Percentiles rank a stretch among this genome's conserved stretches.
These are phyloP conservation scores for Boehmeria nivea DNA, from an alignment of 306 rosid species.

Conservation along the genomic window DNA sequence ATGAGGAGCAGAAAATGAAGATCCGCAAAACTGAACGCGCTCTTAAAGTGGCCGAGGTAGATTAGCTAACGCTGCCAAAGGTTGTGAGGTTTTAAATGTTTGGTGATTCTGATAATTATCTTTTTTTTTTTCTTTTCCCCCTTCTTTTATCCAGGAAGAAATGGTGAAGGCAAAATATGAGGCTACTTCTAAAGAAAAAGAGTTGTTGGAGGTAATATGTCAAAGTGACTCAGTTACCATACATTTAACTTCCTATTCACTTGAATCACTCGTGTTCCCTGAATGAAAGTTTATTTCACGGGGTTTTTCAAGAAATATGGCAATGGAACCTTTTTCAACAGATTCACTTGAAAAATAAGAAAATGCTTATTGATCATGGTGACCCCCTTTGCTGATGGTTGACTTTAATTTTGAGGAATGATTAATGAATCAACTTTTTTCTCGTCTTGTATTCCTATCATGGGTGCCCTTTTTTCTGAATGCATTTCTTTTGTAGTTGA, in stretches of 20 bases:
- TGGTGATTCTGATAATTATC: conserved; percentile 19
- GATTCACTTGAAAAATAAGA: background rate
- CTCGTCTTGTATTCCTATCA: no score
- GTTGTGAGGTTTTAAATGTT: conserved; percentile 21
- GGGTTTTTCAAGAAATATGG: no score
- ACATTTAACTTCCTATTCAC: background rate
- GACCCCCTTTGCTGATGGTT: background rate
- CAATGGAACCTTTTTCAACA: no score
- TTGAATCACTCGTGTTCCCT: background rate
- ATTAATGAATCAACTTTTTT: no score
- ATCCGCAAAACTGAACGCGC: conserved; percentile 76
- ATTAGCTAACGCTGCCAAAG: conserved; percentile 19
- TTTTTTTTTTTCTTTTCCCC: conserved; percentile 17
- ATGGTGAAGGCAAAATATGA: conserved; percentile 80
- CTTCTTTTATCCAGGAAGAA: no score
- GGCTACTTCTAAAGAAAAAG: conserved; percentile 53
- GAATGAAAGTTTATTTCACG: background rate
- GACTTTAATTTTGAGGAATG: background rate
- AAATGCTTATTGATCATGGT: background rate
- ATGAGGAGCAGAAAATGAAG: conserved; percentile 60
- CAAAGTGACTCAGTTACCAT: conserved; percentile 12
- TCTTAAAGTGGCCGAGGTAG: conserved; percentile 91
- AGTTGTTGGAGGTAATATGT: conserved; percentile 59
- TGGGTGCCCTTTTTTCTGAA: no score
- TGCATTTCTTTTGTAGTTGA: background rate